Evolutionary conservation across 1,284 basidiomycete species (phyloP), one percentile per base, ranked within the genome.

Genomic region (Trametes hirsuta): DNA sequence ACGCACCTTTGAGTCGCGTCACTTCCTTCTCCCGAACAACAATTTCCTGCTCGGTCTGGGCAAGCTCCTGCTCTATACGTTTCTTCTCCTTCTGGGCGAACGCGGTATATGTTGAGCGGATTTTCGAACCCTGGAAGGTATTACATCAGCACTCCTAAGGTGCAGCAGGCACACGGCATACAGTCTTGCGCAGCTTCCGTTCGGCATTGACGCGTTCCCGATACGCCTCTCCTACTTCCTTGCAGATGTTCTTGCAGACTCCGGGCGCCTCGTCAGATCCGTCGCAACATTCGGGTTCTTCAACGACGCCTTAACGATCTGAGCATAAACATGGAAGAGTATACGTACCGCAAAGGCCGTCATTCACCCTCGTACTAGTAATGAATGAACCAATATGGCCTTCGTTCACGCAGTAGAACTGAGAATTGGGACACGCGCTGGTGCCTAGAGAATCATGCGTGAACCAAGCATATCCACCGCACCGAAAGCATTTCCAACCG

Each of bases 271-370:
- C 97, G 73, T 99, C 97, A 0, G 94, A 94, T n/a, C 97, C 97
- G 71, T 99, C 97, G 73, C 97, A 99, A 73, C 97, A 99, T 71
- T 95, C 88, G 2, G 86, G 83, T 71, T 99, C 95, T 96, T 69
- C 12, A 48, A 18, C 25, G n/a, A 35, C 21, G 48, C 68, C 41
- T 55, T 41, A 22, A 18, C 15, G 12, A n/a, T 2, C 25, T 5
- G 45, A 8, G 24, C 21, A 10, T 24, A 15, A 4, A 53, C 47
- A 8, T 14, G n/a, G 30, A 10, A 21, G 6, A 18, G 18, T 9
- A 12, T 30, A 79, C 88, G 45, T 73, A 94, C 94, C 96, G 73
- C 97, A 99, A 39, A 98, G 81, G 2, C 97, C 97, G 72, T 99
- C 97, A 60, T 89, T 90, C n/a, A 99, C 95, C 62, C 93, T 82